These are phyloP conservation scores for Penicillium freii DNA, from an alignment of 2,329 filamentous ascomycete genomes.

Conservation along the genomic window DNA sequence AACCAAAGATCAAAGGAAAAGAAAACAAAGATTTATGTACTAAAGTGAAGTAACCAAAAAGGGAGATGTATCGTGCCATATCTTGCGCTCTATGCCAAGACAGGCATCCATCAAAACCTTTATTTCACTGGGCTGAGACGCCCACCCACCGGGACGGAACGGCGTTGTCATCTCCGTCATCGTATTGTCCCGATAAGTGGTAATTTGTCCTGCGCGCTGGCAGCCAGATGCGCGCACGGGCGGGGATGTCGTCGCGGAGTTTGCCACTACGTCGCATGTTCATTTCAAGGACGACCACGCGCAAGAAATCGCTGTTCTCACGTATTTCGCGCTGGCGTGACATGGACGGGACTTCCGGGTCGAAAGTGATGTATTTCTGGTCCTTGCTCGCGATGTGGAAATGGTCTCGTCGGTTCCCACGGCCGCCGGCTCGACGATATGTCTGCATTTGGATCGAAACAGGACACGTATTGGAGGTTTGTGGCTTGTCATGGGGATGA, in stretches of 20 bases:
- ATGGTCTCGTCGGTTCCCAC: constrained; percentile 28
- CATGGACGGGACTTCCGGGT: constrained; percentile 41
- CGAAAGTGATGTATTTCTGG: constrained; percentile 33
- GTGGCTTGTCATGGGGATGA: constrained; percentile 35
- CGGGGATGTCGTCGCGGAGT: constrained; percentile 54
- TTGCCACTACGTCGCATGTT: constrained; percentile 65
- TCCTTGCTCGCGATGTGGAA: constrained; percentile 42
- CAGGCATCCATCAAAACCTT: not conserved
- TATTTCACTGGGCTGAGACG: constrained; percentile 15
- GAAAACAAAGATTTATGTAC: constrained; percentile 12
- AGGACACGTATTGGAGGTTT: constrained; percentile 37
- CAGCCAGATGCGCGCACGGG: constrained; percentile 59
- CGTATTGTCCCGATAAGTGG: constrained; percentile 22
- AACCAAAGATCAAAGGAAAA: constrained; percentile 1
- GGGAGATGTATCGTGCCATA: not conserved
- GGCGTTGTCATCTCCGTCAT: constrained; percentile 22
- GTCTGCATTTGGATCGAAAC: constrained; percentile 64
- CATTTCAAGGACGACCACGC: constrained; percentile 65
- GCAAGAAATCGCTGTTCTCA: constrained; percentile 63
- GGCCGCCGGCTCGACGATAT: constrained; percentile 46
- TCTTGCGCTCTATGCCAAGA: constrained; percentile 17
- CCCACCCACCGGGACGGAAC: constrained; percentile 26
- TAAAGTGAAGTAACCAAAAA: constrained; percentile 1
- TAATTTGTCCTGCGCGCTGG: constrained; percentile 51
- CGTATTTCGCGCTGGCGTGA: constrained; percentile 60